Evolutionary conservation across 106 monocot species (phyloP).

Genomic region (Phalaenopsis equestris): DNA sequence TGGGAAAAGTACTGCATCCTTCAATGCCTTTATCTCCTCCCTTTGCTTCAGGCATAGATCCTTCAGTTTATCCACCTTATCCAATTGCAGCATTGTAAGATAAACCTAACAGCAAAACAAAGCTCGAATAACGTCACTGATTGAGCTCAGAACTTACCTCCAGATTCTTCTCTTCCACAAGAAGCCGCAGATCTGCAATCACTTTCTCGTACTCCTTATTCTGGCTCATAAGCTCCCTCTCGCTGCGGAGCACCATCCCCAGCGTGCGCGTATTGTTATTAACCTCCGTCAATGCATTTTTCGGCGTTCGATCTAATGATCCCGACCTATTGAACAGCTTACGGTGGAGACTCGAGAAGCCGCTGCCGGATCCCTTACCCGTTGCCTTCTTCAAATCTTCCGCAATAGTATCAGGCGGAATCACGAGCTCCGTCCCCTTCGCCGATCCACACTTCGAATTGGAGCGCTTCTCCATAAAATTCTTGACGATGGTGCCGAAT

Average conservation of each 20-base stretch:
- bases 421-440: conserved; percentile 4
- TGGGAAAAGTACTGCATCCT: conserved; percentile 85
- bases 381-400: background rate
- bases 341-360: conserved; percentile 34
- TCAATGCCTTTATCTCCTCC: conserved; percentile 82
- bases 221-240: conserved; percentile 76
- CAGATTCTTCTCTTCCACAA: conserved; percentile 48
- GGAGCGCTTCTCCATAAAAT: conserved; percentile 61
- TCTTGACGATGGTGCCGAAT: conserved; percentile 65
- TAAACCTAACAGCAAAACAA: background rate
- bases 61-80: conserved; percentile 74
- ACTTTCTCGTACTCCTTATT: conserved; percentile 61
- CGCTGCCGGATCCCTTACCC: background rate
- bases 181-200: conserved; percentile 50
- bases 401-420: conserved; percentile 20
- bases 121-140: background rate
- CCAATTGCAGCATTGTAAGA: background rate
- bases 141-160: conserved; percentile 21
- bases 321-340: conserved; percentile 73
- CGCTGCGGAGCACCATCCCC: conserved; percentile 93
- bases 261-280: conserved; percentile 80
- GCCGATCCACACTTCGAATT: conserved; percentile 11
- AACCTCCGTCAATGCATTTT: conserved; percentile 68
- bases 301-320: conserved; percentile 17
- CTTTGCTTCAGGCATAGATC: conserved; percentile 84